Evolutionary conservation across 164 flowering plant species (phyloP).

Genomic region (Annona squamosa): DNA sequence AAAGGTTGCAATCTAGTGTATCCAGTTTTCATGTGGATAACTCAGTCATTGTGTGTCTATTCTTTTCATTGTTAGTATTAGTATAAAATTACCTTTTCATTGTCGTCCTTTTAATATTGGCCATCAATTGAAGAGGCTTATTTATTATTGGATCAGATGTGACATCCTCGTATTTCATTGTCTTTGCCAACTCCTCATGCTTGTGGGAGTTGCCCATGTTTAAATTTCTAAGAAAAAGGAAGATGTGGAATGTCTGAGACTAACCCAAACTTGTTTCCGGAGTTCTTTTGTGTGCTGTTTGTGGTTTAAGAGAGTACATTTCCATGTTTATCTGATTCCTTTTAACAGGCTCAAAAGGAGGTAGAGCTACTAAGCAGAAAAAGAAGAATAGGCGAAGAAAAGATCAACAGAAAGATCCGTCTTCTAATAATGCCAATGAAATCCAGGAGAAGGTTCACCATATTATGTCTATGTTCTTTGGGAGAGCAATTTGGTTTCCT

Average conservation of each 20-base stretch:
- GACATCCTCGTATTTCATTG: too few species aligned
- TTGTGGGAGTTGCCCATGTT: background rate
- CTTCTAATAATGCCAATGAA: conserved; percentile 23
- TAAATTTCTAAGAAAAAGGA: background rate
- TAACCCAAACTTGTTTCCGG: background rate
- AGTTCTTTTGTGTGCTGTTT: background rate
- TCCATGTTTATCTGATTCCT: background rate
- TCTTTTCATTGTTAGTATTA: too few species aligned
- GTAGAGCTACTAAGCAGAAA: conserved; percentile 50
- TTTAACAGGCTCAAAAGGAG: conserved; percentile 51
- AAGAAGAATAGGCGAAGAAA: conserved; percentile 77
- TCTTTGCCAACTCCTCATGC: too few species aligned
- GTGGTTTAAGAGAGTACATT: background rate
- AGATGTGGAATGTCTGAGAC: background rate
- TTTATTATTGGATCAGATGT: too few species aligned
- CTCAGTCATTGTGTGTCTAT: too few species aligned
- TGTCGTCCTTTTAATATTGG: too few species aligned
- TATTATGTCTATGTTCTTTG: background rate
- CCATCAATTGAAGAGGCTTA: too few species aligned
- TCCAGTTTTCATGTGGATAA: too few species aligned
- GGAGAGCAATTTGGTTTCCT: background rate
- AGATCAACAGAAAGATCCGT: conserved; percentile 48
- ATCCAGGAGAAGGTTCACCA: conserved; percentile 7
- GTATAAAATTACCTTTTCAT: too few species aligned
- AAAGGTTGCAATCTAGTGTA: too few species aligned